phyloP scores from a whole-genome alignment of 805 yeast genomes.

The Torulaspora maleeae region DNA sequence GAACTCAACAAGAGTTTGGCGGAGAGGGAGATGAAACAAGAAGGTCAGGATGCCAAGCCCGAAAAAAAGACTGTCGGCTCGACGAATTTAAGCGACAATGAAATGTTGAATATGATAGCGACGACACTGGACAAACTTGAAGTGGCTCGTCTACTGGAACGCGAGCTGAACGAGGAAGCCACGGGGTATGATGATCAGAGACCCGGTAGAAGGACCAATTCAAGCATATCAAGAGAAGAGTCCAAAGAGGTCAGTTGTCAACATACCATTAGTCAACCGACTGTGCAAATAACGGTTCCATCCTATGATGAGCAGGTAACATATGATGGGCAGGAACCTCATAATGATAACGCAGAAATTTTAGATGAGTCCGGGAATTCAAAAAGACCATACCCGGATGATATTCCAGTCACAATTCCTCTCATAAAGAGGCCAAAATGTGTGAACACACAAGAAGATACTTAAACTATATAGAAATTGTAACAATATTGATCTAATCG shows the following conservation, averaged over 20 bases:
- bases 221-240: neutral
- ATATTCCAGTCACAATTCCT: conserved; percentile 12
- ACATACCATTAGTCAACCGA: neutral
- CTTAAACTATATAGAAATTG: conserved; percentile 4
- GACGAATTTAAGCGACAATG: conserved; percentile 27
- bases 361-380: conserved; percentile 10
- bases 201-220: neutral
- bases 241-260: neutral
- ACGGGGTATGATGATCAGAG: neutral
- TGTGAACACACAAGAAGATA: conserved; percentile 6
- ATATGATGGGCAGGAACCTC: conserved; percentile 3
- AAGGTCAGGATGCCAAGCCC: conserved; percentile 4
- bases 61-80: conserved; percentile 11
- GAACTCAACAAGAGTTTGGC: conserved; percentile 58
- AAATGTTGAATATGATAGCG: conserved; percentile 31
- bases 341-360: conserved; percentile 3
- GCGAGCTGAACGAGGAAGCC: conserved; percentile 23
- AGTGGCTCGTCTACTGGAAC: conserved; percentile 29
- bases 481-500: neutral
- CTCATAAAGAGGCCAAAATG: conserved; percentile 10
- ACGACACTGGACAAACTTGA: conserved; percentile 25
- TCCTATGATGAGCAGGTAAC: conserved; percentile 5
- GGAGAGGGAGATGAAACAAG: conserved; percentile 16
- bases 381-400: conserved; percentile 16
- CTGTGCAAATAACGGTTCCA: neutral